A percentile compares a stretch with the other conserved stretches of the same genome.
These are phyloP conservation scores for Hanseniaspora sp. DNA, from an alignment of 1,139 yeast genomes.

Conservation along the genomic window DNA sequence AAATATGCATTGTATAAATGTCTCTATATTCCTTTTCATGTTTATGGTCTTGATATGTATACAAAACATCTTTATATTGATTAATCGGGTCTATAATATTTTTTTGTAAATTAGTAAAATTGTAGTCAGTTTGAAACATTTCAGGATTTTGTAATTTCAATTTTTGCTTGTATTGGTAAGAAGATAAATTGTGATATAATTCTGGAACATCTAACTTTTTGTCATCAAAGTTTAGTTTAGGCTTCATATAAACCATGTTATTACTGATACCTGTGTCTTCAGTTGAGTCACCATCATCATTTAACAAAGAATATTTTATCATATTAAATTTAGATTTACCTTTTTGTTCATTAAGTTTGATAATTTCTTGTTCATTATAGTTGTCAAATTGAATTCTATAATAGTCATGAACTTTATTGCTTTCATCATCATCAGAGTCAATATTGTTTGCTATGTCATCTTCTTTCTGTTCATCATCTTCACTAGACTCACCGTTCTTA, in stretches of 20 bases:
- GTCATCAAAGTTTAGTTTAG: conserved; percentile 17
- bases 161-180: conserved; percentile 31
- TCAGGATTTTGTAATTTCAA: conserved; percentile 25
- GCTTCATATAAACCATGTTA: conserved; percentile 23
- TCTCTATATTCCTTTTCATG: conserved; percentile 45
- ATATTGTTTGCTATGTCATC: conserved; percentile 27
- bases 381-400: conserved; percentile 66
- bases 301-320: conserved; percentile 17
- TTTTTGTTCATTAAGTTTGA: conserved; percentile 23
- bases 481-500: conserved; percentile 32
- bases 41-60: conserved; percentile 43
- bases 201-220: conserved; percentile 19
- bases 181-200: conserved; percentile 22
- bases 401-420: conserved; percentile 31
- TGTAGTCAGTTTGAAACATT: conserved; percentile 19
- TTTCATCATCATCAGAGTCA: conserved; percentile 27
- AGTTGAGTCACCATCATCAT: conserved; percentile 16
- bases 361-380: conserved; percentile 38
- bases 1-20: conserved; percentile 56
- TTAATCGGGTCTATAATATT: conserved; percentile 51
- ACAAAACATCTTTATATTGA: conserved; percentile 60
- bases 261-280: conserved; percentile 1
- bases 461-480: conserved; percentile 28
- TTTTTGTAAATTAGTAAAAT: conserved; percentile 33
- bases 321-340: conserved; percentile 21